These are phyloP conservation scores for Aspergillus chevalieri DNA, from an alignment of 2,329 filamentous ascomycete species.

Conservation along the genomic window DNA sequence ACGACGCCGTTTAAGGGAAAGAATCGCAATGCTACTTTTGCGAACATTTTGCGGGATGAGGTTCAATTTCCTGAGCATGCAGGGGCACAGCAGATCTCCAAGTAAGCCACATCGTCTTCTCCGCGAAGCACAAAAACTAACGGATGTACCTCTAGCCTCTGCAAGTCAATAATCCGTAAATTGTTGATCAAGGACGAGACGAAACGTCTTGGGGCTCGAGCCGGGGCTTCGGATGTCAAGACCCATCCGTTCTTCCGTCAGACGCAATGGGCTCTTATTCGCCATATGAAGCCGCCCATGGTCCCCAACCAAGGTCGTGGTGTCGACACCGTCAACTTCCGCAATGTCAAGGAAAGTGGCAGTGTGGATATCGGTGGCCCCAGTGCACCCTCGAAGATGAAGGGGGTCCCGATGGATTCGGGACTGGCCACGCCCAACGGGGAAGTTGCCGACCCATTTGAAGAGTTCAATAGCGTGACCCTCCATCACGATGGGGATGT, in stretches of 20 bases:
- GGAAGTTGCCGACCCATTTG: constrained; percentile 82
- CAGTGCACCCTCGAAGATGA: constrained; percentile 42
- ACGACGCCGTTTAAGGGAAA: constrained; percentile 99
- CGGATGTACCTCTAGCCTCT: constrained; percentile 59
- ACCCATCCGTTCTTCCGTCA: constrained; percentile 90
- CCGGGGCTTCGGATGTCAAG: constrained; percentile 95
- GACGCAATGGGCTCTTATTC: constrained; percentile 93
- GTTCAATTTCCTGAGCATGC: constrained; percentile 91
- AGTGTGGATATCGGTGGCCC: constrained; percentile 65
- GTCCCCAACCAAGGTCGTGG: constrained; percentile 85
- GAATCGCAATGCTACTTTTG: constrained; percentile 96
- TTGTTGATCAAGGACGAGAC: constrained; percentile 97
- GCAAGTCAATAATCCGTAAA: constrained; percentile 94
- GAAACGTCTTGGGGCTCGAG: constrained; percentile 82
- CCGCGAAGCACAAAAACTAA: constrained; percentile 2
- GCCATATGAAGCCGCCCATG: constrained; percentile 97
- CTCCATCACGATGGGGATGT: constrained; percentile 87
- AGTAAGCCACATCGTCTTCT: constrained; percentile 54
- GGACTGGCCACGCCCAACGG: constrained; percentile 77
- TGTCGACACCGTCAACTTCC: constrained; percentile 92
- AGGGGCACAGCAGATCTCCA: constrained; percentile 77
- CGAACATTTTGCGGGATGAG: constrained; percentile 92
- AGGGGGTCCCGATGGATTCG: constrained; percentile 81
- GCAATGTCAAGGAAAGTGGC: constrained; percentile 94
- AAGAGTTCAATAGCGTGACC: constrained; percentile 98